phyloP scores from a whole-genome alignment of 176 grass and related monocot species.

The Poa annua region DNA sequence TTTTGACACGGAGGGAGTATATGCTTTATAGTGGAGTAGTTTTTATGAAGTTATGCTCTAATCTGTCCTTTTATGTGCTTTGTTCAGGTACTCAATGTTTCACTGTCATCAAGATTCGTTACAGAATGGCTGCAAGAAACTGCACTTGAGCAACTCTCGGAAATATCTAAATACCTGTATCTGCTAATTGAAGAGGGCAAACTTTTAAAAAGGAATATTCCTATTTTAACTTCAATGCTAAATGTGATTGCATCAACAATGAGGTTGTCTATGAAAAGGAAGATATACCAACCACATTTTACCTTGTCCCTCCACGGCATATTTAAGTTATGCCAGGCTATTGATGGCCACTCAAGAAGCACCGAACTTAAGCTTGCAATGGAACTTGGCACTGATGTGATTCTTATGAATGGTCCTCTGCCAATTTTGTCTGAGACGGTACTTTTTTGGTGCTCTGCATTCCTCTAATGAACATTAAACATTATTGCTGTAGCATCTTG shows the following conservation, averaged over 20 bases:
- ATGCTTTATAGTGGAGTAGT: neutral
- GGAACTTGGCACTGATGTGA: constrained; percentile 61
- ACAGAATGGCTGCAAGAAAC: constrained; percentile 86
- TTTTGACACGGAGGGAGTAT: too few relatives aligned
- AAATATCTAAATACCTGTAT: constrained; percentile 69
- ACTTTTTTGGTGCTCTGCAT: constrained; percentile 39
- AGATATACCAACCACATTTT: constrained; percentile 90
- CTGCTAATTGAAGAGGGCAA: constrained; percentile 52
- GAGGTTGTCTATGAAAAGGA: constrained; percentile 90
- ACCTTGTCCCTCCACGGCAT: constrained; percentile 75
- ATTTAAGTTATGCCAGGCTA: constrained; percentile 63
- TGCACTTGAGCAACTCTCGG: constrained; percentile 75
- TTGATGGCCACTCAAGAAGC: constrained; percentile 59
- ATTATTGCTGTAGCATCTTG: constrained; percentile 15
- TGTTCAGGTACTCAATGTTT: constrained; percentile 69
- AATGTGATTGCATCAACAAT: constrained; percentile 75
- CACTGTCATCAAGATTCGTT: constrained; percentile 60
- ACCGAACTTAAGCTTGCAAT: constrained; percentile 50
- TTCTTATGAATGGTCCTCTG: constrained; percentile 78
- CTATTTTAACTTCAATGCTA: constrained; percentile 64
- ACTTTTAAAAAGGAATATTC: constrained; percentile 59
- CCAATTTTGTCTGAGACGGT: constrained; percentile 70
- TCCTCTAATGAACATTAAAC: constrained; percentile 31
- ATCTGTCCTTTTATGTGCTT: constrained; percentile 33
- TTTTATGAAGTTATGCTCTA: constrained; percentile 28